Evolutionary conservation across 2,329 filamentous ascomycete genomes (phyloP).

Genomic region (Cytospora mali): DNA sequence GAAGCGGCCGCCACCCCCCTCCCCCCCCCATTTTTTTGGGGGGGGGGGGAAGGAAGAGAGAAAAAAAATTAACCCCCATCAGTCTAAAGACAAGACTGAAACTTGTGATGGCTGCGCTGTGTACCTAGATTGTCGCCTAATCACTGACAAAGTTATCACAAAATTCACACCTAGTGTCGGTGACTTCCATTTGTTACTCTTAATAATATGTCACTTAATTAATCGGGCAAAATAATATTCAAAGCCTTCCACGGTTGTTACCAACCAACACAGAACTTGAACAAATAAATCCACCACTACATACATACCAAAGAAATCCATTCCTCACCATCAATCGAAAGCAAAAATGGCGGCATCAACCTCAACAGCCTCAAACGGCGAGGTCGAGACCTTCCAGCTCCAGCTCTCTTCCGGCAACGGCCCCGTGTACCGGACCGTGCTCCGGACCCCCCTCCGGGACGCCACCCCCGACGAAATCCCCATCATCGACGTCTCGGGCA

Average conservation of each 20-base stretch:
- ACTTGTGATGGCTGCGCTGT: background rate
- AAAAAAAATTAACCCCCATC: too few species aligned
- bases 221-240: background rate
- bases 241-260: too few species aligned
- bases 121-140: too few species aligned
- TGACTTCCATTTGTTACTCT: background rate
- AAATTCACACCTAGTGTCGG: background rate
- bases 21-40: too few species aligned
- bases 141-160: background rate
- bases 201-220: background rate
- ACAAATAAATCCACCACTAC: background rate
- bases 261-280: background rate
- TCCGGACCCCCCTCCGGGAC: slow-evolving; percentile 41
- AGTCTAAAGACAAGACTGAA: background rate
- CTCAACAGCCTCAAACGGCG: slow-evolving; percentile 3
- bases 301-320: background rate
- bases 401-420: slow-evolving; percentile 43
- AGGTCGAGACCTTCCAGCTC: slow-evolving; percentile 35
- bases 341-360: background rate
- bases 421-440: slow-evolving; percentile 41
- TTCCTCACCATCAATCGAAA: background rate
- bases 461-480: slow-evolving; percentile 51
- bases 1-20: slow-evolving; percentile 22
- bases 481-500: slow-evolving; percentile 51
- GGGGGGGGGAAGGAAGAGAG: too few species aligned